Evolutionary conservation across 257 asterid species (phyloP), one percentile per base, ranked within the genome.

Genomic region (Salvia hispanica): DNA sequence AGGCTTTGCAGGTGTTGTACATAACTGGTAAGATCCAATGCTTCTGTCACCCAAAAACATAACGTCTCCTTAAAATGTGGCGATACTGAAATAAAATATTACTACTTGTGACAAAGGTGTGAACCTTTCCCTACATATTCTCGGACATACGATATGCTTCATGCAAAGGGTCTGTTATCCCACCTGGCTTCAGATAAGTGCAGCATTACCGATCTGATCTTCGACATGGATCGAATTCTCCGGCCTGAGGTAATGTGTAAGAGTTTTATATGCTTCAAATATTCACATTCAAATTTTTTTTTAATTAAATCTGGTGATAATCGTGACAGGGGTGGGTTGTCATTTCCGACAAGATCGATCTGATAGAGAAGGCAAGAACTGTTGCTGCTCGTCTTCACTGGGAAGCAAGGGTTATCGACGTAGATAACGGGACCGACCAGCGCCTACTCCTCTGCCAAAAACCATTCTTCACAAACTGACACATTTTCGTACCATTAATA

Each of bases 91-190:
- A 25, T 25, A 3, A n/a, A n/a, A 9, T 12, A 39, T 10, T 48
- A 67, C 37, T 58, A 67, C 37, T 58, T 64, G 14, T 75, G 65
- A n/a, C n/a, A n/a, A n/a, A 88, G 97, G 96, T 88, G 97, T 64
- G 96, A 91, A 69, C 93, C 96, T 52, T 91, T 88, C 97, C 96
- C 40, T 67, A 88, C 97, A 53, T 91, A 88, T 78, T 95, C 97
- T 44, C 91, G 97, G 64, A 86, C 97, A 39, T 91, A 91, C 59
- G 97, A 91, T 82, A 79, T 88, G 90, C 91, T 91, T 74, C 88
- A 91, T 8, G 97, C 85, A 50, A 84, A 83, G 60, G 84, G 89
- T 58, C 91, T 88, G 54, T 85, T 91, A 12, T 79, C 97, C 6
- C 88, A 70, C 72, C 60, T 83, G 76, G 78, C 71, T 64, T 36